Evolutionary conservation across 192 early-diverging fungal genomes (phyloP), one percentile per base, ranked within the genome.

Genomic region (Entomortierella parvispora): DNA sequence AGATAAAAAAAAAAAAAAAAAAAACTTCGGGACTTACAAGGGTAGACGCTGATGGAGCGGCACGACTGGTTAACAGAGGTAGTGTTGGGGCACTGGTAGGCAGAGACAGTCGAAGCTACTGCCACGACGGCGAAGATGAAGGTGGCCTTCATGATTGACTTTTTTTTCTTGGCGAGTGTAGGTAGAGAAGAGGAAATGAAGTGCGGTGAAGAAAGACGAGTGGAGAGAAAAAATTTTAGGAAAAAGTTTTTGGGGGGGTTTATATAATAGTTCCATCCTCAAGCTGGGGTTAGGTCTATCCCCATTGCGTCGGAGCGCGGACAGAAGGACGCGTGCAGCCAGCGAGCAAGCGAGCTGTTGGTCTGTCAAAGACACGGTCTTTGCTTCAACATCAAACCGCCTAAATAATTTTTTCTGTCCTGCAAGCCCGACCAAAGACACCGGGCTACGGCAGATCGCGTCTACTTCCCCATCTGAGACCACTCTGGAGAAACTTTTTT

Each of bases 91-190:
- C 69, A 71, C 29, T 48, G 34, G 33, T 51, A 76, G 2, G 65
- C 58, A 26, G 58, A 33, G 26, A 54, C 65, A n/a, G 53, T 52
- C 54, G 62, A 28, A 25, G 70, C 56, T 12, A 49, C 61, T 15
- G 65, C 72, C n/a, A 76, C 7, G 25, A 34, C 34, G 18, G 59
- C 65, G n/a, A 68, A 2, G 46, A 62, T 49, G 22, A 68, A 11
- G 23, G 60, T 47, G 20, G 55, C 15, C 40, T 58, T 63, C 69
- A 71, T 71, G 28, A 3, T n/a, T n/a, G n/a, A n/a, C n/a, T n/a
- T 31, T 40, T 23, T 54, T 34, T 48, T n/a, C 14, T 4, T 22
- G 59, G 46, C 6, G 51, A 52, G n/a, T 6, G 37, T 8, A 15
- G n/a, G 17, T 33, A 15, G 14, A 58, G 22, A 37, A 3, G 33